Percentiles rank a stretch among this genome's conserved stretches.
phyloP scores from a whole-genome alignment of 495 filamentous ascomycete genomes.

The Letharia columbiana region DNA sequence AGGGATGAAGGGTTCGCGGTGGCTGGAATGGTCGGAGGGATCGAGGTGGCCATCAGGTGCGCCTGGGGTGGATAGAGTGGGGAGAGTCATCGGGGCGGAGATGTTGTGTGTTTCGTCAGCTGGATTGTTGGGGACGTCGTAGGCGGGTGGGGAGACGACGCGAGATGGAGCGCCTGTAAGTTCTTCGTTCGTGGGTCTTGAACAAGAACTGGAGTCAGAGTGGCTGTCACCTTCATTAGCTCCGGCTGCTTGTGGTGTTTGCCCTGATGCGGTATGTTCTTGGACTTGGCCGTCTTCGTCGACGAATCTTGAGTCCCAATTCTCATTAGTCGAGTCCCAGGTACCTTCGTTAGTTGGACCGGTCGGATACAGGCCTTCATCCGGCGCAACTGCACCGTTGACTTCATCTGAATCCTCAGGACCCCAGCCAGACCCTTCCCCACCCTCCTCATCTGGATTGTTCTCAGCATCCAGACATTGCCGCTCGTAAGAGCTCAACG shows the following conservation, averaged over 20 bases:
- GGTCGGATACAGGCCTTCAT: background rate
- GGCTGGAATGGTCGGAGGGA: background rate
- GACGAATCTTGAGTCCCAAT: background rate
- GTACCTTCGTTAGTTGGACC: background rate
- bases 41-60: background rate
- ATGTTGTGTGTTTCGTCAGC: background rate
- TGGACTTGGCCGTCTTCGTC: background rate
- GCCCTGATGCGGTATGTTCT: background rate
- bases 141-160: background rate
- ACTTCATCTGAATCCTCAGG: background rate
- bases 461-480: slow-evolving; percentile 1
- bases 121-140: background rate
- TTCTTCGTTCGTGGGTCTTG: background rate
- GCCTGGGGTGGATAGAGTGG: background rate
- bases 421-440: background rate
- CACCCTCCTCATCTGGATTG: background rate
- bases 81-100: background rate
- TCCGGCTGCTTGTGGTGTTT: background rate
- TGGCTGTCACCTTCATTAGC: background rate
- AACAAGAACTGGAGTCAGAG: background rate
- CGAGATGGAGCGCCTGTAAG: background rate
- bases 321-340: background rate
- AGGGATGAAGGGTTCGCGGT: background rate
- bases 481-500: slow-evolving; percentile 13
- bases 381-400: background rate